Evolutionary conservation across 2,329 filamentous ascomycete species (phyloP), one percentile per base, ranked within the genome.

Genomic region (Monosporascus sp.): DNA sequence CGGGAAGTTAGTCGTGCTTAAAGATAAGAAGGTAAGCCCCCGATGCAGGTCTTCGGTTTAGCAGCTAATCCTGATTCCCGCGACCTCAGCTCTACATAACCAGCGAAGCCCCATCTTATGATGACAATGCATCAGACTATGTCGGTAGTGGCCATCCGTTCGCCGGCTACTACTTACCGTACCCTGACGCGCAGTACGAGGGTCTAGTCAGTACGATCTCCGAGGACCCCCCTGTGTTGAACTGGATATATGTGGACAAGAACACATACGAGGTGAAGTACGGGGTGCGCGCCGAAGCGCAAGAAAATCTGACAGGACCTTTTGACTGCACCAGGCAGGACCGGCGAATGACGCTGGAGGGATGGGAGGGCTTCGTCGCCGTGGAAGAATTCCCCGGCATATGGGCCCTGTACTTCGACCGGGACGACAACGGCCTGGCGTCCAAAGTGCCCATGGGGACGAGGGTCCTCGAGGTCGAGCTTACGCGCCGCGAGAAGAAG

Each of bases 81-180:
- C 40, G 17, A 48, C 48, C 17, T 14, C 52, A 74, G 69, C 63
- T 80, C 14, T 80, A 77, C 57, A 73, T 81, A 20, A 78, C 78
- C 50, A 77, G 73, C 11, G 69, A 64, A 40, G 31, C 53, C 9
- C 44, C 49, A 36, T 64, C 61, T 17, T 63, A 66, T 49, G 68
- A 61, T 36, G 58, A 62, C 20, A 59, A 52, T 59, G 50, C 56
- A 64, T 36, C 61, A 55, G 46, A 61, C 59, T 50, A 56, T 63
- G 50, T 62, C 57, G 53, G 47, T 1, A 67, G 69, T 49, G 75
- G 78, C 3, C 79, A 83, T 61, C 74, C 76, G 0, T 83, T 81
- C 60, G 73, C 78, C 3, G 81, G 81, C 26, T 83, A 84, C 60
- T 83, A 75, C 58, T 68, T 83, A 22, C 79, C 80, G 2, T 83